Evolutionary conservation across 306 rosid genomes (phyloP).

Genomic region (Sophora flavescens): DNA sequence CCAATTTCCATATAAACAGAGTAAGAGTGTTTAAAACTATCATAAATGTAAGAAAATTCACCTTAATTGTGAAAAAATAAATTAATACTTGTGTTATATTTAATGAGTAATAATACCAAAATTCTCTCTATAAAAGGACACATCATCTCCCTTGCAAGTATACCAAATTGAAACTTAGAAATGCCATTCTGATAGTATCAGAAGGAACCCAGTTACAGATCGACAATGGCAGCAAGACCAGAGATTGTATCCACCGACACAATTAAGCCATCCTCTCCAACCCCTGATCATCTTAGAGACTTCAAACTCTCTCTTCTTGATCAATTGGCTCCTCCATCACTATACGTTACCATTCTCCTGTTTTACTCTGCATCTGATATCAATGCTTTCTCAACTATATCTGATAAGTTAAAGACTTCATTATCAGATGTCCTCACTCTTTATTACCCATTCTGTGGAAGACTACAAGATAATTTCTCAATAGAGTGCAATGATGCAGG

Average conservation of each 20-base stretch:
- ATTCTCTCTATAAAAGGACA: too few species aligned
- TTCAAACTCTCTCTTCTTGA: slow-evolving; percentile 37
- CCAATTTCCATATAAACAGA: too few species aligned
- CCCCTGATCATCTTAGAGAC: slow-evolving; percentile 25
- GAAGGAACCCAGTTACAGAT: too few species aligned
- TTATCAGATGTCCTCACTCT: slow-evolving; percentile 25
- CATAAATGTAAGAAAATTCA: too few species aligned
- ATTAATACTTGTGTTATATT: too few species aligned
- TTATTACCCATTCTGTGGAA: slow-evolving; percentile 43
- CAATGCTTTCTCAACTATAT: not conserved
- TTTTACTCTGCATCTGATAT: slow-evolving; percentile 11
- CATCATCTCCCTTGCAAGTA: too few species aligned
- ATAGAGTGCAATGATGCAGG: slow-evolving; percentile 40
- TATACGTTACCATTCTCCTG: slow-evolving; percentile 20
- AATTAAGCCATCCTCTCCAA: slow-evolving; percentile 38
- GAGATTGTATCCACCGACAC: not conserved
- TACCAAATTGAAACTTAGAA: too few species aligned
- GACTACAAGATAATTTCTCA: not conserved
- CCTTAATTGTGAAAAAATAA: too few species aligned
- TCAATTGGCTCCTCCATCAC: slow-evolving; percentile 15
- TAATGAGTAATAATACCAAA: too few species aligned
- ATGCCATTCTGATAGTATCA: too few species aligned
- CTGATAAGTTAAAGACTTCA: slow-evolving; percentile 5
- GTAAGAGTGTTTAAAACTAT: too few species aligned
- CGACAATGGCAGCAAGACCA: not conserved